Evolutionary conservation across 2,329 filamentous ascomycete species (phyloP).

Genomic region (Sphaerostilbella broomeana): DNA sequence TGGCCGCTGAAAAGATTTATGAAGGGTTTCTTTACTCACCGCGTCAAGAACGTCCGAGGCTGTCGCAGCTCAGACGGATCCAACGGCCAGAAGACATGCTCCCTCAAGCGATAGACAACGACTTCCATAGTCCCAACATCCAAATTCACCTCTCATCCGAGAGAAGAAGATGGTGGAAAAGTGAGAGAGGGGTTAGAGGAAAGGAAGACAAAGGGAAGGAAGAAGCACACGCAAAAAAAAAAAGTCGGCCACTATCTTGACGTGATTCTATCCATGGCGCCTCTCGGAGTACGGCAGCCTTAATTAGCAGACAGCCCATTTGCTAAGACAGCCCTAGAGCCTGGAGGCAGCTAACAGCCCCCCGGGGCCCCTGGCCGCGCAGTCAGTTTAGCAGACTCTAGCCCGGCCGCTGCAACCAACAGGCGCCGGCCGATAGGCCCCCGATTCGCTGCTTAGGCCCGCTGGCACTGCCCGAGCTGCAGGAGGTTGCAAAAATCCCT

Average conservation of each 20-base stretch:
- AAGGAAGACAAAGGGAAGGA: slow-evolving; percentile 5
- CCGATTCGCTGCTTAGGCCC: slow-evolving; percentile 5
- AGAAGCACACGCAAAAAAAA: slow-evolving; percentile 2
- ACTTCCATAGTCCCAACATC: slow-evolving; percentile 22
- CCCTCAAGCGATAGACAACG: slow-evolving; percentile 25
- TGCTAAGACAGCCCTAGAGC: no score
- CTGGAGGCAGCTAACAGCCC: no score
- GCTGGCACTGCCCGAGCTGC: no score
- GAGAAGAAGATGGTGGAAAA: slow-evolving; percentile 1
- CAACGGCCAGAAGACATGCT: slow-evolving; percentile 26
- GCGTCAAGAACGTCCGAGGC: slow-evolving; percentile 11
- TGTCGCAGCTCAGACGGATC: slow-evolving; percentile 16
- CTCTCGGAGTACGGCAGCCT: neutral
- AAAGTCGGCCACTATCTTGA: no score
- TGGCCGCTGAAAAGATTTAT: neutral
- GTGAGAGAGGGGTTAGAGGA: neutral
- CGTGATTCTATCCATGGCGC: no score
- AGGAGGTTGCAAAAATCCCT: no score
- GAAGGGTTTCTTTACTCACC: slow-evolving; percentile 19
- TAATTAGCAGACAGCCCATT: no score
- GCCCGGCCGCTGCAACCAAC: no score
- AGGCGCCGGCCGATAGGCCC: neutral
- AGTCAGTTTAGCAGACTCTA: no score
- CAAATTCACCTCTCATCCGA: slow-evolving; percentile 5
- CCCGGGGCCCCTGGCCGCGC: no score